Conservation (phyloP, 176 grass and related monocot genomes). For the Lolium rigidum region DNA sequence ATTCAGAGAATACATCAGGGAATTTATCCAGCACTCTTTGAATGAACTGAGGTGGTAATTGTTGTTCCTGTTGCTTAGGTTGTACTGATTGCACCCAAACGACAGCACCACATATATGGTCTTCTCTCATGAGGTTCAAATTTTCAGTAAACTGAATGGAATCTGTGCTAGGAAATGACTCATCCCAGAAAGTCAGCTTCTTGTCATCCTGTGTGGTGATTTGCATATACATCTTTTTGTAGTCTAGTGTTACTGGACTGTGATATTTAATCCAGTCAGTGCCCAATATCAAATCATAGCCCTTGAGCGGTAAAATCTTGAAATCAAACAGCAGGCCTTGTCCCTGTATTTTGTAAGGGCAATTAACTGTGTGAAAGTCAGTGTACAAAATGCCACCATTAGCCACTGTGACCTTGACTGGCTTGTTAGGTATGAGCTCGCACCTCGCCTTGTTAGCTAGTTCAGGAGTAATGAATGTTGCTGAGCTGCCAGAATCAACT, state of each 20-base stretch:
- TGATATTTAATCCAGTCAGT: not conserved
- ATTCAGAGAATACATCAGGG: not conserved
- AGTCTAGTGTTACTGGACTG: not conserved
- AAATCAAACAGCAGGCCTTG: not conserved
- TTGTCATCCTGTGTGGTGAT: not conserved
- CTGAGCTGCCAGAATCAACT: not conserved
- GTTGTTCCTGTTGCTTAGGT: too few relatives aligned
- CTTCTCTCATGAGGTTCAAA: not conserved
- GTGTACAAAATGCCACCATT: not conserved
- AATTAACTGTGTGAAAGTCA: not conserved
- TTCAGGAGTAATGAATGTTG: not conserved
- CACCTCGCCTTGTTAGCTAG: not conserved
- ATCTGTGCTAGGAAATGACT: not conserved
- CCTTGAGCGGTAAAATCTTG: not conserved
- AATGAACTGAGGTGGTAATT: too few relatives aligned
- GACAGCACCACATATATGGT: not conserved
- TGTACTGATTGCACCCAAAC: too few relatives aligned
- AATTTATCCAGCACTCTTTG: not conserved
- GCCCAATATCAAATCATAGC: not conserved
- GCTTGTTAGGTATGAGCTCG: not conserved
- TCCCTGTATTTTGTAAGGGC: not conserved
- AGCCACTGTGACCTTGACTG: not conserved
- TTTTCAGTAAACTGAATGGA: too few relatives aligned
- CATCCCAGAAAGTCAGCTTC: not conserved
- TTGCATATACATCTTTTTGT: not conserved